Base-by-base conservation (phyloP, 108 stramenopile genomes). In the Cyclotella atomus region DNA sequence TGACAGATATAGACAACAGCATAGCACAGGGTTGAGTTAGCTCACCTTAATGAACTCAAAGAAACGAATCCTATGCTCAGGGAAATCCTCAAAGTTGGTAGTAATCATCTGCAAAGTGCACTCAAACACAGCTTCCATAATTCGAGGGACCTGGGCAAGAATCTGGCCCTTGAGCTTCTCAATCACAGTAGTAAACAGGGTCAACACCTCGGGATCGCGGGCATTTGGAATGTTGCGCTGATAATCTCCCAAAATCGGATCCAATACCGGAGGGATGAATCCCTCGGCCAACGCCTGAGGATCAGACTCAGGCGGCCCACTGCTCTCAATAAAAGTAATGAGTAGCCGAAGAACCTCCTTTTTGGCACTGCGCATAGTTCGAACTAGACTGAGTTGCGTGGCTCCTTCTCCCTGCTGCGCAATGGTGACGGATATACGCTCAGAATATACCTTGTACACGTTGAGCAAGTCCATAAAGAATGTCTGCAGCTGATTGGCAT, bases 101-200 rank as follows among this genome's bases (percentile, higher is more conserved):
- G 97, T 98, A 73, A 99, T 99, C 97, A 99, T 98, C 77, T 97
- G 96, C 61, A 99, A 84, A 46, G 98, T 98, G 72, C 95, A 93
- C 85, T 98, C 97, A 70, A 99, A 98, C 43, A 98, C 92, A 49
- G 97, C 95, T 61, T 96, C 96, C 93, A 99, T 96, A 44, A 99
- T 97, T 38, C 94, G 85, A 32, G 97, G 96, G 17, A 99, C 97
- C 49, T 96, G 94, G 44, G 86, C 73, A 30, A 92, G 81, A 55
- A 95, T 87, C 53, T 95, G 83, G 56, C 70, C 83, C 73, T 93
- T 93, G 44, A 98, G 88, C 77, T 95, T 96, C 63, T 91, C 89
- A 47, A 98, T 88, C 23, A 97, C 96, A 32, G 93, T 91, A 17
- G 96, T 85, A 59, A 98, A 97, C 15, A 99, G 86, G 24, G 84